phyloP scores from a whole-genome alignment of 2,329 filamentous ascomycete genomes.

The Alternaria ventricosa region DNA sequence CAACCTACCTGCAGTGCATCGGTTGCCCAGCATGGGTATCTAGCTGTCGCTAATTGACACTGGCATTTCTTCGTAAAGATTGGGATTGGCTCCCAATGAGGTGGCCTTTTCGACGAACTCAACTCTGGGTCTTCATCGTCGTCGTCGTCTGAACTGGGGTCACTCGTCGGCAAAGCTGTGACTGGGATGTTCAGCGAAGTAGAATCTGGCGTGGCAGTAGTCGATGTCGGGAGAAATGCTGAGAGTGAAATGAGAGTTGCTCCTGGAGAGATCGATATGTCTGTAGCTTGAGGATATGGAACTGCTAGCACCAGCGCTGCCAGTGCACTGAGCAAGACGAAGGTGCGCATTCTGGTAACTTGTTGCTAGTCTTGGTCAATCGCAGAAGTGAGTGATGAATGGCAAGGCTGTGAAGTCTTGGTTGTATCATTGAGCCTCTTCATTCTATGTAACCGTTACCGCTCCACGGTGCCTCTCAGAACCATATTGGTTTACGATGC shows the following conservation, averaged over 20 bases:
- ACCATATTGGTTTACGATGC: slow-evolving; percentile 14
- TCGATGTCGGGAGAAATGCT: slow-evolving; percentile 17
- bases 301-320: slow-evolving; percentile 10
- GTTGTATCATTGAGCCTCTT: slow-evolving; percentile 5
- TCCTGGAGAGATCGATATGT: background rate
- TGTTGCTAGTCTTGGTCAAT: background rate
- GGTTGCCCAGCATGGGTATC: slow-evolving; percentile 39
- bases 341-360: slow-evolving; percentile 17
- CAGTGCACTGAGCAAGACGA: slow-evolving; percentile 12
- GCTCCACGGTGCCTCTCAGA: slow-evolving; percentile 1
- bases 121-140: background rate
- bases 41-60: slow-evolving; percentile 30
- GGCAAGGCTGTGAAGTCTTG: slow-evolving; percentile 1
- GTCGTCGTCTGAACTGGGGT: slow-evolving; percentile 12
- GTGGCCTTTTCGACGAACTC: slow-evolving; percentile 53
- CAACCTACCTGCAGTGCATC: slow-evolving; percentile 36
- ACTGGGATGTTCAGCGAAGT: slow-evolving; percentile 35
- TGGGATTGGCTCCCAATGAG: slow-evolving; percentile 58
- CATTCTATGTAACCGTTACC: slow-evolving; percentile 9
- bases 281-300: slow-evolving; percentile 16
- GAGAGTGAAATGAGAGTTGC: slow-evolving; percentile 10
- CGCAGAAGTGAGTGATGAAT: background rate
- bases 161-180: slow-evolving; percentile 13
- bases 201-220: slow-evolving; percentile 13
- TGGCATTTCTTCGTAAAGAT: slow-evolving; percentile 63